Evolutionary conservation across 1,284 basidiomycete genomes (phyloP).

Genomic region (Ganoderma lingzhi): DNA sequence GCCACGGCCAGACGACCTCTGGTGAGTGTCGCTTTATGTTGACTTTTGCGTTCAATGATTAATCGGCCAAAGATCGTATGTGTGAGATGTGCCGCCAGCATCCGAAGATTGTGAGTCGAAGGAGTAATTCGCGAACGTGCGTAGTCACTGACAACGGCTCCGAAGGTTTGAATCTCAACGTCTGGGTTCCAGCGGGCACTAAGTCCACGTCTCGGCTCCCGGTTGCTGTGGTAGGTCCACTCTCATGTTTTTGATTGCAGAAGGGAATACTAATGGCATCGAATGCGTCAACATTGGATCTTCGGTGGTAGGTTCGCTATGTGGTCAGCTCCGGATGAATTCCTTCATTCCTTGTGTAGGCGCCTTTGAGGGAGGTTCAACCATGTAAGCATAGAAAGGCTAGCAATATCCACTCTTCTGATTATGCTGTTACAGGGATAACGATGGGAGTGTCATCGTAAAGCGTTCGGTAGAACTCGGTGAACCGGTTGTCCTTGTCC

Average conservation of each 20-base stretch:
- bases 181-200: conserved; percentile 24
- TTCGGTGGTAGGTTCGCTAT: conserved; percentile 52
- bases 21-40: too few species aligned
- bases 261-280: neutral
- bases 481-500: conserved; percentile 35
- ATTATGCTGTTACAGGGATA: conserved; percentile 13
- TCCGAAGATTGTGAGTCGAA: conserved; percentile 1
- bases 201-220: conserved; percentile 18
- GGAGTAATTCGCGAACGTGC: neutral
- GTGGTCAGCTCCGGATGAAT: neutral
- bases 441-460: conserved; percentile 42
- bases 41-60: too few species aligned
- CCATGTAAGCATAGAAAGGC: neutral
- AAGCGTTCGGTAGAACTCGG: conserved; percentile 45
- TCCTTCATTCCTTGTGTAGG: conserved; percentile 25
- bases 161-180: conserved; percentile 17
- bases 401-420: neutral
- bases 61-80: too few species aligned
- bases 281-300: conserved; percentile 52
- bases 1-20: too few species aligned
- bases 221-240: conserved; percentile 13
- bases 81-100: neutral
- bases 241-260: neutral
- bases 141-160: neutral
- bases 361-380: conserved; percentile 39